A percentile compares a stretch with the other conserved stretches of the same genome.
Evolutionary conservation across 83 land plant genomes (phyloP).

Genomic region (Larix sibirica): DNA sequence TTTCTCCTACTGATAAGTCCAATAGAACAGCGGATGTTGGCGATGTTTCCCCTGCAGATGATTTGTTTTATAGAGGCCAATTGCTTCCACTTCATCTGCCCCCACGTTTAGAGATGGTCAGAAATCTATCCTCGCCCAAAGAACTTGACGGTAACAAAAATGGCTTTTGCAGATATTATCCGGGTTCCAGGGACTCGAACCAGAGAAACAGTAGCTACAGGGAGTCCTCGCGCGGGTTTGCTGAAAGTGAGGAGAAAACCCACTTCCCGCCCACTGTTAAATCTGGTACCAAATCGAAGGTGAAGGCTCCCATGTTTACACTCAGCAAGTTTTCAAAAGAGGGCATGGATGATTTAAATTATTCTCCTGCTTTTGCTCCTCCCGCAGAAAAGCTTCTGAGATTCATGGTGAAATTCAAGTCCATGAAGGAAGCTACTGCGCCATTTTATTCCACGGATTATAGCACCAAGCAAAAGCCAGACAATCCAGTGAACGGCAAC

Average conservation of each 20-base stretch:
- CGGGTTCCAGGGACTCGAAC: background rate
- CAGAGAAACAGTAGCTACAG: background rate
- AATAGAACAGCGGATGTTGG: constrained; percentile 7
- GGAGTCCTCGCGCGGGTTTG: background rate
- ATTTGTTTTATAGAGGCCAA: constrained; percentile 85
- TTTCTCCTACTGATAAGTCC: background rate
- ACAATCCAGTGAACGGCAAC: background rate
- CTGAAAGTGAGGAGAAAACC: background rate
- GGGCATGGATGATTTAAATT: constrained; percentile 1
- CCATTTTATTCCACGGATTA: background rate
- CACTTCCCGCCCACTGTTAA: background rate
- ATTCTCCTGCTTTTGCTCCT: background rate
- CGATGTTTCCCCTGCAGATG: constrained; percentile 74
- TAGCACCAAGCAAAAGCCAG: background rate
- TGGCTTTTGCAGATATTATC: background rate
- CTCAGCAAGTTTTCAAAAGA: constrained; percentile 8
- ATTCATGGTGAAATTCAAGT: constrained; percentile 1
- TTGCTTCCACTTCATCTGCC: constrained; percentile 86
- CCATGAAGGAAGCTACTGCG: background rate
- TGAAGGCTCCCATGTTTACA: background rate
- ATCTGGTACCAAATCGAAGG: constrained; percentile 7
- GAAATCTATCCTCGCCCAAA: constrained; percentile 30
- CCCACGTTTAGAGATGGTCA: constrained; percentile 67
- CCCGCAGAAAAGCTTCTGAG: background rate
- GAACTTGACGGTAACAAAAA: background rate